A percentile compares a stretch with the other conserved stretches of the same genome.
phyloP scores from a whole-genome alignment of 1,284 basidiomycete species.

The Apiotrichum akiyoshidainum region DNA sequence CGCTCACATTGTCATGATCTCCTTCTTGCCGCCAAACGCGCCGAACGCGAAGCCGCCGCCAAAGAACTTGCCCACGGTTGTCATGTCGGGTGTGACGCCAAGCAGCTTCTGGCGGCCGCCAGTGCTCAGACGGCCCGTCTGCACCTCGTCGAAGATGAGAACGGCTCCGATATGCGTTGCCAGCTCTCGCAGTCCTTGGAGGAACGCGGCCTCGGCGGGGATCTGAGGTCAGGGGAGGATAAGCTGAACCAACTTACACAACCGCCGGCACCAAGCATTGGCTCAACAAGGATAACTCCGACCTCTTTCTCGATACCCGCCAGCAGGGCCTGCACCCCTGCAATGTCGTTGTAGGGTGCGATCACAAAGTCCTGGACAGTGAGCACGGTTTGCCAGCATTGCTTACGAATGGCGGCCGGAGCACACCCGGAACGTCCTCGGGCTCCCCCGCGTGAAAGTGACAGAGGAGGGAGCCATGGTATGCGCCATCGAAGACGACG shows the following conservation, averaged over 20 bases:
- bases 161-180: constrained; percentile 53
- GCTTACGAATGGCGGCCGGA: constrained; percentile 23
- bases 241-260: constrained; percentile 16
- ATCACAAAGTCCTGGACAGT: constrained; percentile 25
- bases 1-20: constrained; percentile 34
- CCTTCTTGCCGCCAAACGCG: constrained; percentile 30
- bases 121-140: constrained; percentile 27
- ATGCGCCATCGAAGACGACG: constrained; percentile 31
- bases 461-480: constrained; percentile 32
- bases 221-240: constrained; percentile 10
- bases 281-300: constrained; percentile 55
- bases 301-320: constrained; percentile 40
- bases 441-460: constrained; percentile 18
- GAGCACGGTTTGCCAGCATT: not conserved
- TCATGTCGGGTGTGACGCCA: constrained; percentile 33
- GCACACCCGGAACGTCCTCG: constrained; percentile 8
- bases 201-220: constrained; percentile 45
- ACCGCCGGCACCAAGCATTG: constrained; percentile 53
- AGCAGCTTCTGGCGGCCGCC: constrained; percentile 30
- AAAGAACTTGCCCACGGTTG: constrained; percentile 35
- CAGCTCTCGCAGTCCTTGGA: constrained; percentile 50
- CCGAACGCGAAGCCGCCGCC: constrained; percentile 40
- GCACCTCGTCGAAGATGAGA: constrained; percentile 57
- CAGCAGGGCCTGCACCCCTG: constrained; percentile 38
- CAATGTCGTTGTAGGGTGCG: constrained; percentile 49